Percentiles rank a stretch among this genome's conserved stretches.
These are phyloP conservation scores for Colletotrichum sp. DNA, from an alignment of 2,329 filamentous ascomycete genomes.

Conservation along the genomic window DNA sequence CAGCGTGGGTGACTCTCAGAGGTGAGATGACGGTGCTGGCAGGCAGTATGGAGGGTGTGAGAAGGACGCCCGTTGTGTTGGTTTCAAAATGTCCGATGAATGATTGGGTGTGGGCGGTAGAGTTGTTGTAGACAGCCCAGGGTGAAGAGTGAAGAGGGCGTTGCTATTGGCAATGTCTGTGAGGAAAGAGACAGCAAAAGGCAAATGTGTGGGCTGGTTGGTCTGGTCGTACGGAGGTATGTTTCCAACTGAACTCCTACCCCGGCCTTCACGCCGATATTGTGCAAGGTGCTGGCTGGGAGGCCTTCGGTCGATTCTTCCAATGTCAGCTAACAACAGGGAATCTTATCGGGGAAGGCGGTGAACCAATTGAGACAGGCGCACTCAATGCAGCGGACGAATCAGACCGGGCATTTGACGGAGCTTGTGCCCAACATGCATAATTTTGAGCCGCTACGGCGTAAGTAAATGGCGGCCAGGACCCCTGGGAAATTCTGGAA, in stretches of 20 bases:
- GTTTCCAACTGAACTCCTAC: conserved; percentile 12
- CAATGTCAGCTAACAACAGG: neutral
- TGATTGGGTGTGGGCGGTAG: neutral
- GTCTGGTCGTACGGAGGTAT: neutral
- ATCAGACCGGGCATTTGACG: neutral
- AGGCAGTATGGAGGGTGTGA: neutral
- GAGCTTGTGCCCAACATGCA: conserved; percentile 12
- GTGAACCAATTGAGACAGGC: neutral
- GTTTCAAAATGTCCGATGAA: conserved; percentile 1
- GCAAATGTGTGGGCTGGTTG: neutral
- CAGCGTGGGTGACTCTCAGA: neutral
- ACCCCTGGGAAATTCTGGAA: conserved; percentile 24
- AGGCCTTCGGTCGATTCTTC: neutral
- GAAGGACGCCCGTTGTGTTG: neutral
- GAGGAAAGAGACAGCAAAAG: neutral
- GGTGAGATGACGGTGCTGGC: conserved; percentile 4
- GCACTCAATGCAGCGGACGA: neutral
- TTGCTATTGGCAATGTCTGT: neutral
- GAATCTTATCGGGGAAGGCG: neutral
- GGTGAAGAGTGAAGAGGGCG: neutral
- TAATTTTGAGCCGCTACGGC: conserved; percentile 16
- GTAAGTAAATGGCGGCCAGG: neutral
- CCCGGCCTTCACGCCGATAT: neutral
- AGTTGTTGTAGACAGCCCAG: neutral
- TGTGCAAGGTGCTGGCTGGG: conserved; percentile 2